These are phyloP conservation scores for Xylaria curta DNA, from an alignment of 495 filamentous ascomycete genomes.

Conservation along the genomic window DNA sequence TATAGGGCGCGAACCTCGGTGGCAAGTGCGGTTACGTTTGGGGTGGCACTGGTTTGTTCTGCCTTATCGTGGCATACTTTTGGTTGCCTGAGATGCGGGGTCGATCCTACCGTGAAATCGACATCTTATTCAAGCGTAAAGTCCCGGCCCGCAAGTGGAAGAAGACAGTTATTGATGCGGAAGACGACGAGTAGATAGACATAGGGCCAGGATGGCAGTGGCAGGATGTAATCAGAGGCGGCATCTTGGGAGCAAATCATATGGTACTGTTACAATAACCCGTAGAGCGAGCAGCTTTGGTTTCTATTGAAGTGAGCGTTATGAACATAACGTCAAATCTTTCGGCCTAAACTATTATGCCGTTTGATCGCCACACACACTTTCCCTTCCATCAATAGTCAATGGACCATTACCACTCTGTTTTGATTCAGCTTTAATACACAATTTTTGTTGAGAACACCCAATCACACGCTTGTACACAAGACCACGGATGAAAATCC, in stretches of 20 bases:
- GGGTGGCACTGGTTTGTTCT: constrained; percentile 40
- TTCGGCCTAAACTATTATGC: too few species aligned
- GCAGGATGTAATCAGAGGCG: neutral
- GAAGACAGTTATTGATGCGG: constrained; percentile 56
- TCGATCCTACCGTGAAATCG: constrained; percentile 45
- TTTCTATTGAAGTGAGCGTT: neutral
- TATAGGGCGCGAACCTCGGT: constrained; percentile 48
- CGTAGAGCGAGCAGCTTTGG: neutral
- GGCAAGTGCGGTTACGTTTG: constrained; percentile 60
- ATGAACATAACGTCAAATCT: neutral
- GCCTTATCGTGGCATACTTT: constrained; percentile 42
- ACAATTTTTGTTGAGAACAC: too few species aligned
- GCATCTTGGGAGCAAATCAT: neutral
- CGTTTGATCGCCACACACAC: too few species aligned
- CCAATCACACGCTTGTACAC: too few species aligned
- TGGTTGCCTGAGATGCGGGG: constrained; percentile 44
- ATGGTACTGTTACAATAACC: neutral
- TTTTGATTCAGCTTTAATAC: too few species aligned
- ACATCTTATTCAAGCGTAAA: constrained; percentile 49
- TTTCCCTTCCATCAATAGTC: neutral
- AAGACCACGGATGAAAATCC: too few species aligned
- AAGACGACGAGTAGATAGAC: constrained; percentile 56
- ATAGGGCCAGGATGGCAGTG: neutral
- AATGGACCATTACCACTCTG: too few species aligned
- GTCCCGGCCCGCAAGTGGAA: constrained; percentile 61